Evolutionary conservation across 2,329 filamentous ascomycete genomes (phyloP).

Genomic region (Metarhizium brunneum): DNA sequence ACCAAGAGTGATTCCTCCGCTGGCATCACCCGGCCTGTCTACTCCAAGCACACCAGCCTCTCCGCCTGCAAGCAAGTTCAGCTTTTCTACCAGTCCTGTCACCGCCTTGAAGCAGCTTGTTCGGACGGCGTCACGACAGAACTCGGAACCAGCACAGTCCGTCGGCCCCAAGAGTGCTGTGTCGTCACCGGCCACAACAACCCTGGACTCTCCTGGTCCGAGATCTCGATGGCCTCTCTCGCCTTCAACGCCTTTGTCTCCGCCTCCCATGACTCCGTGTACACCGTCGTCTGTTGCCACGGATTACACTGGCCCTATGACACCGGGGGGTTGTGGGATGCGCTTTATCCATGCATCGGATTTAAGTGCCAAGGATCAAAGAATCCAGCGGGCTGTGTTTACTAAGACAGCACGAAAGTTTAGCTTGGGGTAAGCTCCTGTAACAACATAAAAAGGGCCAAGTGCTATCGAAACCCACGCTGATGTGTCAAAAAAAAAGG

Average conservation of each 20-base stretch:
- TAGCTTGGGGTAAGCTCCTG: conserved; percentile 24
- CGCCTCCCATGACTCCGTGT: conserved; percentile 38
- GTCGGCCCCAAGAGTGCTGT: conserved; percentile 8
- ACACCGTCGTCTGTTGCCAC: conserved; percentile 30
- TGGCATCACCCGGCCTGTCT: conserved; percentile 8
- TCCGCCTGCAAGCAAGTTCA: conserved; percentile 13
- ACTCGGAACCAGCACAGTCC: conserved; percentile 14
- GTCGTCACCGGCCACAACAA: background rate
- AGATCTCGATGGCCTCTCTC: conserved; percentile 16
- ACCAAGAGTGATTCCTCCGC: conserved; percentile 23
- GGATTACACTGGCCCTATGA: conserved; percentile 20
- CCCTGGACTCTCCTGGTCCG: conserved; percentile 17
- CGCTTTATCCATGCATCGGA: conserved; percentile 39
- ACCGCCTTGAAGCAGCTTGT: conserved; percentile 23
- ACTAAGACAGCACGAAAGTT: conserved; percentile 42
- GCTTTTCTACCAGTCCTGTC: conserved; percentile 17
- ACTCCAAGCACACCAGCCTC: conserved; percentile 15
- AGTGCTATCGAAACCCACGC: background rate
- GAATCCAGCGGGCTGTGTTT: conserved; percentile 36
- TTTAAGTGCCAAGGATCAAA: conserved; percentile 37
- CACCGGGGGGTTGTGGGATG: conserved; percentile 35
- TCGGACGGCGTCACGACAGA: conserved; percentile 14
- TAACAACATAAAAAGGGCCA: background rate
- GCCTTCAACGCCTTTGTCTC: conserved; percentile 29
- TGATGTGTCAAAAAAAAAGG: background rate